Base-by-base conservation (phyloP, 2,329 filamentous ascomycete species). In the Pyrenophora graminea region DNA sequence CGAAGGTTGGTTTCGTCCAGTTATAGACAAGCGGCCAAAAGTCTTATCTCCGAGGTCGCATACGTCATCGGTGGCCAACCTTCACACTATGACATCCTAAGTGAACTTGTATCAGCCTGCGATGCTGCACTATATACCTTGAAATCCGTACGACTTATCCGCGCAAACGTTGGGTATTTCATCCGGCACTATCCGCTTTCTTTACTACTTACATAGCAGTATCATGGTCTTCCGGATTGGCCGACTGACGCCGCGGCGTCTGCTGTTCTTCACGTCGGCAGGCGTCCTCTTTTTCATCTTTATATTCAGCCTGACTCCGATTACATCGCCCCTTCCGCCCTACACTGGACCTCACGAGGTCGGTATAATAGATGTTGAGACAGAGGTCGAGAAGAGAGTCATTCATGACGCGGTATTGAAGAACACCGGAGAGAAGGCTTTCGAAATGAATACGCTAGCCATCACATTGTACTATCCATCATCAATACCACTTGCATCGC, bases 401-500 rank as follows among this genome's bases (percentile, higher is more conserved):
- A 59, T 78, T 4, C 66, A 65, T 51, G 63, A 73, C n/a, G 71
- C 66, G 6, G 61, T 69, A 17, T 66, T 76, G 55, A 74, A 73
- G 51, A 65, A 68, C 39, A 74, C 66, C 6, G 70, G 74, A 25
- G 61, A 72, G 31, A 71, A 72, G 17, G 74, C 75, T 5, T 78
- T 79, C 41, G 69, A 77, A 40, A 62, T 79, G n/a, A 59, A 73
- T 25, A 78, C 76, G 7, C 71, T 79, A 4, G 69, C 78, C 3
- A 72, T 78, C 55, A 76, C 76, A 1, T 56, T 79, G 2, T 79
- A 76, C 66, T 79, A 79, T 45, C 77, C 77, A 1, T 70, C 76
- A 1, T 67, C 64, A 5, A 38, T 68, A 19, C 60, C 63, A 6
- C 45, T 48, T 6, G 49, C 51, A 1, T 39, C 66, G 37, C 60